Evolutionary conservation across 495 filamentous ascomycete species (phyloP), one percentile per base, ranked within the genome.

Genomic region (Clavariopsis aquatica): DNA sequence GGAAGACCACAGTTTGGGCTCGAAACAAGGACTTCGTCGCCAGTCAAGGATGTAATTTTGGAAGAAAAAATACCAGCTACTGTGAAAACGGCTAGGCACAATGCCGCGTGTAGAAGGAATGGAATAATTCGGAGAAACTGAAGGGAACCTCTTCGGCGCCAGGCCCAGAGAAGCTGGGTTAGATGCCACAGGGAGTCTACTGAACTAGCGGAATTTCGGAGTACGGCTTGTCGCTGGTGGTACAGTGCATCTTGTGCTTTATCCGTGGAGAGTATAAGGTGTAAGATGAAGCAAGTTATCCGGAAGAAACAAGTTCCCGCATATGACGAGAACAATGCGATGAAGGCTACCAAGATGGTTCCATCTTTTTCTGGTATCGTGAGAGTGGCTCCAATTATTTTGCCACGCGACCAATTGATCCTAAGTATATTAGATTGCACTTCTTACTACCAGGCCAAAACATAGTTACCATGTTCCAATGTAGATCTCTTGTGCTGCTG

Each of bases 111-210:
- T 1, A 72, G 9, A 31, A 71, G 38, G 36, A 75, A 58, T 2
- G 72, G 72, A 13, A 78, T 36, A 10, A 68, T 59, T 31, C 71
- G 68, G 29, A 67, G 49, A 3, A 74, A 54, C 10, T 70, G 47
- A 27, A 56, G 63, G 8, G 54, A 22, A n/a, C 65, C 61, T 36
- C 62, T 17, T 19, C 22, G 54, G 26, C 36, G 29, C 54, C 54
- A 57, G 5, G 54, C 20, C 54, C 54, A 57, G 2, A 57, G 22
- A 7, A 57, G n/a, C 15, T 45, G 36, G 1, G 20, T 20, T 1
- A 57, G 54, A 20, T 31, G 7, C 54, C 54, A 57, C 9, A 20
- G 1, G 4, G 31, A 27, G 20, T 41, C 31, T 2, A 19, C 22
- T 23, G 51, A 38, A 41, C 15, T 64, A 27, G 55, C 60, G 38